Conservation (phyloP, 345 rosid species). For the Syzygium aqueum region DNA sequence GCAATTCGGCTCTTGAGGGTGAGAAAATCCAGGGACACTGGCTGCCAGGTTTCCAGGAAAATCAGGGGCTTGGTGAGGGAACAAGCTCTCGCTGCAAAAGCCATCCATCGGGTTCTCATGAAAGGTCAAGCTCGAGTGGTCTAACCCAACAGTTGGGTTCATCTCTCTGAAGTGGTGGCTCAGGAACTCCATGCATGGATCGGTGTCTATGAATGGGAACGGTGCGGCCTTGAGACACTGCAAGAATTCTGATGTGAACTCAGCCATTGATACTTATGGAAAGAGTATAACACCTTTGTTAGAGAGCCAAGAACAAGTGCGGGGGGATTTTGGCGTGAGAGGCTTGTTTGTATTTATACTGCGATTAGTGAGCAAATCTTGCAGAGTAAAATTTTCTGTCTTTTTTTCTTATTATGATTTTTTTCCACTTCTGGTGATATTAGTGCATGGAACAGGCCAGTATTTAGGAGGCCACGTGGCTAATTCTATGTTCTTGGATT, state of each 20-base stretch:
- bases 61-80: not conserved
- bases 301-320: not conserved
- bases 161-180: not conserved
- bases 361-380: not conserved
- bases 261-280: not conserved
- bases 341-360: not conserved
- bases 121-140: not conserved
- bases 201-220: not conserved
- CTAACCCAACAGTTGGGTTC: not conserved
- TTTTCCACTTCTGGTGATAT: not conserved
- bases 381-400: not conserved
- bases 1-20: not conserved
- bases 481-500: not conserved
- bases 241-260: not conserved
- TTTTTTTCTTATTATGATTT: not conserved
- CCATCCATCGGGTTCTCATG: not conserved
- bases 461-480: conserved; percentile 2
- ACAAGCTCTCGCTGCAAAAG: not conserved
- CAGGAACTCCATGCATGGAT: conserved; percentile 4
- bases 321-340: not conserved
- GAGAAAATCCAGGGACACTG: not conserved
- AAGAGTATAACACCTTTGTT: not conserved
- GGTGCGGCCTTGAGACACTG: not conserved
- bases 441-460: not conserved
- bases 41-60: conserved; percentile 1